Percentiles rank a stretch among this genome's conserved stretches.
Conservation (phyloP, 1,284 basidiomycete genomes). For the Malassezia equina region DNA sequence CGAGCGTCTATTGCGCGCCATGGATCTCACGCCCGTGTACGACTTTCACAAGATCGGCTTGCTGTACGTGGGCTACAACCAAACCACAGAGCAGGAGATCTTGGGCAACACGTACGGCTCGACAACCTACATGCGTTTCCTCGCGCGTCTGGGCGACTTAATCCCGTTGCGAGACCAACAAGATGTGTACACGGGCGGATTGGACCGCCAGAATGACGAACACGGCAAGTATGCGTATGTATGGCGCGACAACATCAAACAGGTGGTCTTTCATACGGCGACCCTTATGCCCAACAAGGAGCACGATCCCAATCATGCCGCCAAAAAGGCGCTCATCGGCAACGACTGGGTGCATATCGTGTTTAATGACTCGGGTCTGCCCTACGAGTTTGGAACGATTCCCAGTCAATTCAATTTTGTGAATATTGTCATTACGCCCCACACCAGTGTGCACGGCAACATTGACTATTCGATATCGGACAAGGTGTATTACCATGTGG, state of each 20-base stretch:
- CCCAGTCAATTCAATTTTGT: conserved; percentile 90
- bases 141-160: conserved; percentile 76
- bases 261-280: conserved; percentile 87
- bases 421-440: conserved; percentile 71
- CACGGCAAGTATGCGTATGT: conserved; percentile 58
- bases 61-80: conserved; percentile 86
- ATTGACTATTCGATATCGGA: conserved; percentile 41
- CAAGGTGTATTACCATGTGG: conserved; percentile 41
- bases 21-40: conserved; percentile 85
- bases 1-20: conserved; percentile 59
- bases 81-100: conserved; percentile 74
- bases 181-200: conserved; percentile 86
- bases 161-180: conserved; percentile 69
- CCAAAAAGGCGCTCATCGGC: conserved; percentile 46
- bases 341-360: conserved; percentile 57
- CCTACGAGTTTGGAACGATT: conserved; percentile 80
- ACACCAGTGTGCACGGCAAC: conserved; percentile 31
- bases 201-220: conserved; percentile 80
- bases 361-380: conserved; percentile 63
- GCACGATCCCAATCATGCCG: conserved; percentile 27
- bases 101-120: conserved; percentile 84
- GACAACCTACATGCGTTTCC: conserved; percentile 82
- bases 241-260: conserved; percentile 96
- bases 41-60: conserved; percentile 96
- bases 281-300: conserved; percentile 78